Percentiles rank a stretch among this genome's conserved stretches.
Conservation (phyloP, 768 basidiomycete genomes). For the Suillus subaureus region DNA sequence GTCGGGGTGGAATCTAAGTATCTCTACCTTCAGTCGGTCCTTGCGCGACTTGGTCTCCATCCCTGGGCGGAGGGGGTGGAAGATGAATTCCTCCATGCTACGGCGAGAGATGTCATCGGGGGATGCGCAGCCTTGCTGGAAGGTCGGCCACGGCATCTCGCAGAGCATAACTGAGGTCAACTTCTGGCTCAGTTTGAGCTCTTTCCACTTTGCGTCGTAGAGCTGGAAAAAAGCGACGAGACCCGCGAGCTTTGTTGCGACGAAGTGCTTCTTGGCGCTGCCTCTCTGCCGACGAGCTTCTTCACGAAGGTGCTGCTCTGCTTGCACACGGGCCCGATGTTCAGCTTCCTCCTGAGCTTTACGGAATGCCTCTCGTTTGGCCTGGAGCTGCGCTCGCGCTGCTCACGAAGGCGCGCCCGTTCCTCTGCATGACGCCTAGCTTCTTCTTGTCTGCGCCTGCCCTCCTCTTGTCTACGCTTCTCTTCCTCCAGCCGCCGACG, state of each 20-base stretch:
- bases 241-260: conserved; percentile 12
- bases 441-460: conserved; percentile 17
- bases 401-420: conserved; percentile 23
- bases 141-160: conserved; percentile 49
- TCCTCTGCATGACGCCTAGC: conserved; percentile 17
- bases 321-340: conserved; percentile 21
- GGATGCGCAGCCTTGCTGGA: conserved; percentile 22
- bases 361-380: conserved; percentile 14
- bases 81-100: conserved; percentile 41
- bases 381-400: conserved; percentile 24
- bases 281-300: conserved; percentile 5
- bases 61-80: conserved; percentile 35
- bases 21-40: conserved; percentile 44
- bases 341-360: conserved; percentile 20
- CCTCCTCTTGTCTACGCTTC: conserved; percentile 12
- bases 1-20: conserved; percentile 59
- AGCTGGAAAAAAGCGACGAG: conserved; percentile 18
- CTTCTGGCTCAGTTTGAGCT: conserved; percentile 28
- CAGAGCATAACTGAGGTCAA: conserved; percentile 27
- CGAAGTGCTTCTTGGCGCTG: conserved; percentile 18
- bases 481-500: conserved; percentile 17
- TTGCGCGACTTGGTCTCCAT: conserved; percentile 33
- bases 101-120: conserved; percentile 38
- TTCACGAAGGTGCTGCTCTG: conserved; percentile 14
- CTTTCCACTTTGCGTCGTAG: conserved; percentile 42